A percentile compares a stretch with the other conserved stretches of the same genome.
Evolutionary conservation across 352 stramenopile genomes (phyloP).

Genomic region (Phytophthora lateralis): DNA sequence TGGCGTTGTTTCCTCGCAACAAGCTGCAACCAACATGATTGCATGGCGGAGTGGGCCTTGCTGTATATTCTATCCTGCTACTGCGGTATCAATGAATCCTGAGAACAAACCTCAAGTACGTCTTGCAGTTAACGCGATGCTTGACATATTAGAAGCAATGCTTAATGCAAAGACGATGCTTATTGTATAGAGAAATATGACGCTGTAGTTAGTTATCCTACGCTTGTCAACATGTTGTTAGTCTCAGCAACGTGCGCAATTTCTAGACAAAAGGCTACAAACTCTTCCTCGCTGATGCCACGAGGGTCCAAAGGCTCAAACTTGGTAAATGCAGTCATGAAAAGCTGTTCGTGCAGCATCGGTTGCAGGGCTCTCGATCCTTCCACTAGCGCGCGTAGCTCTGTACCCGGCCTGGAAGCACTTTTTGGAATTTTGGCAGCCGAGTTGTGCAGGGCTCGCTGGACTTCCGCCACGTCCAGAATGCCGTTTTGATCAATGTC

Average conservation of each 20-base stretch:
- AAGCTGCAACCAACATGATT: conserved; percentile 19
- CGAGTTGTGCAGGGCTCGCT: conserved; percentile 45
- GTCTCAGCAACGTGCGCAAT: conserved; percentile 45
- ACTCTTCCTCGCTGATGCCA: conserved; percentile 73
- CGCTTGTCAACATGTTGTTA: conserved; percentile 27
- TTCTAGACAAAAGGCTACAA: conserved; percentile 77
- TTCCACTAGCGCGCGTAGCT: conserved; percentile 44
- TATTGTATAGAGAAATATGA: conserved; percentile 7
- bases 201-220: conserved; percentile 1
- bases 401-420: neutral
- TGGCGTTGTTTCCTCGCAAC: neutral
- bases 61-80: conserved; percentile 40
- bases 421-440: conserved; percentile 11
- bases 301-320: conserved; percentile 63
- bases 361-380: conserved; percentile 60
- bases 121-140: conserved; percentile 27
- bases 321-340: conserved; percentile 64
- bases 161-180: conserved; percentile 32
- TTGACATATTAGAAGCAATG: conserved; percentile 35
- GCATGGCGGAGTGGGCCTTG: conserved; percentile 39
- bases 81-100: conserved; percentile 11
- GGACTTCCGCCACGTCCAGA: conserved; percentile 67
- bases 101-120: conserved; percentile 10
- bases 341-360: conserved; percentile 60
- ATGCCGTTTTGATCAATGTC: conserved; percentile 66